Conservation (phyloP, 2,329 filamentous ascomycete genomes). For the Paecilomyces fulvus region DNA sequence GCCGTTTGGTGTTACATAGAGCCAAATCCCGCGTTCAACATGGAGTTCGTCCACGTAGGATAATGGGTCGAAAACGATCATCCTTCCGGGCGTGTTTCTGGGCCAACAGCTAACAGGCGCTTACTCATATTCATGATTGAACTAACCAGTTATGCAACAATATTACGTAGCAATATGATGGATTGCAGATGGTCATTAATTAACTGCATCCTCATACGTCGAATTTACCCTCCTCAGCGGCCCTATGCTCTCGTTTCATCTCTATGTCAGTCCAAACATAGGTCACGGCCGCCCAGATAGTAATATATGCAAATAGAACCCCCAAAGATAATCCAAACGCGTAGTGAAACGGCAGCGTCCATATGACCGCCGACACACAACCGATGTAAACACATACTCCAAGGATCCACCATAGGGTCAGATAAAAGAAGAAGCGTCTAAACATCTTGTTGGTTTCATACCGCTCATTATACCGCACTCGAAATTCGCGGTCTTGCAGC, state of each 20-base stretch:
- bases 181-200: not conserved
- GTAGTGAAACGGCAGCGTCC: not conserved
- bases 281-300: not conserved
- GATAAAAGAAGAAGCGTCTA: not conserved
- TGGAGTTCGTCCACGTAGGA: not conserved
- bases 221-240: not conserved
- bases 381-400: not conserved
- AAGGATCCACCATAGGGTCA: not conserved
- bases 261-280: not conserved
- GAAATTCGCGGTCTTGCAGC: not conserved
- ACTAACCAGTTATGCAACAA: no score
- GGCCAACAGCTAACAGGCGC: not conserved
- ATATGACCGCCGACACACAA: not conserved
- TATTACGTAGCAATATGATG: not conserved
- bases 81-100: not conserved
- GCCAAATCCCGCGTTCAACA: no score
- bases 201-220: not conserved
- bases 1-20: no score
- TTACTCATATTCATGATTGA: not conserved
- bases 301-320: slow-evolving; percentile 1
- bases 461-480: not conserved
- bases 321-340: slow-evolving; percentile 3
- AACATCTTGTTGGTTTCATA: not conserved
- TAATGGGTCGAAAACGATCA: not conserved
- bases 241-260: not conserved